These are phyloP conservation scores for Dentipellis sp. DNA, from an alignment of 768 basidiomycete genomes.

Conservation along the genomic window DNA sequence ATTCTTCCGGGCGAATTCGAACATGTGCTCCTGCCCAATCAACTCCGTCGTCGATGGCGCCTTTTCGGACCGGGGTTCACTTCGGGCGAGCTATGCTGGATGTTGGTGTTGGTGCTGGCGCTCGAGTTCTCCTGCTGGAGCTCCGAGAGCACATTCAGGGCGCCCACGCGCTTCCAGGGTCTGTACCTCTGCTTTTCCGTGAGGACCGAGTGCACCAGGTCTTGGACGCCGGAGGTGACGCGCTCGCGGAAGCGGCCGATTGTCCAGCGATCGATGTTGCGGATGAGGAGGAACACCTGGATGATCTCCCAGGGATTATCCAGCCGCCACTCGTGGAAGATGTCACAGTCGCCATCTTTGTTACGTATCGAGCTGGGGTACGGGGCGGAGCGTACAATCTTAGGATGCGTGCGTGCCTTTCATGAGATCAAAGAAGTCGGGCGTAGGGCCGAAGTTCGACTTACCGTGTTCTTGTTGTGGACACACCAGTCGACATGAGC, in stretches of 20 bases:
- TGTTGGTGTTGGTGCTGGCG: conserved; percentile 8
- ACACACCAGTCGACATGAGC: conserved; percentile 51
- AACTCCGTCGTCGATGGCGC: too few relatives aligned
- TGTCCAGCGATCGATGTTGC: conserved; percentile 47
- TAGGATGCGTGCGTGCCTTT: not conserved
- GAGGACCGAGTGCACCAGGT: conserved; percentile 26
- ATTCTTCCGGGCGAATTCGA: too few relatives aligned
- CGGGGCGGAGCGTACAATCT: conserved; percentile 44
- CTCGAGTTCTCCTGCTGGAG: conserved; percentile 27
- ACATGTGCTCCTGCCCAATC: too few relatives aligned
- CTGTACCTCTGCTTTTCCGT: conserved; percentile 24
- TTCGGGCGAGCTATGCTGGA: not conserved
- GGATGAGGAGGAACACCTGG: conserved; percentile 39
- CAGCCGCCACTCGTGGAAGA: conserved; percentile 43
- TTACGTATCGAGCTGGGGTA: conserved; percentile 22
- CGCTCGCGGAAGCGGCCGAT: conserved; percentile 30
- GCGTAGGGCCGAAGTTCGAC: not conserved
- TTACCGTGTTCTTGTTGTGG: not conserved
- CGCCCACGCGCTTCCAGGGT: conserved; percentile 41
- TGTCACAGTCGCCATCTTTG: conserved; percentile 14
- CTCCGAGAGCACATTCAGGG: conserved; percentile 9
- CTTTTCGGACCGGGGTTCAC: not conserved
- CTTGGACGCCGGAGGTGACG: conserved; percentile 29
- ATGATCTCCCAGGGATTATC: conserved; percentile 35
- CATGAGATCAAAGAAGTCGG: not conserved